Base-by-base conservation (phyloP, 805 yeast genomes). In the Pichia ethanolica region DNA sequence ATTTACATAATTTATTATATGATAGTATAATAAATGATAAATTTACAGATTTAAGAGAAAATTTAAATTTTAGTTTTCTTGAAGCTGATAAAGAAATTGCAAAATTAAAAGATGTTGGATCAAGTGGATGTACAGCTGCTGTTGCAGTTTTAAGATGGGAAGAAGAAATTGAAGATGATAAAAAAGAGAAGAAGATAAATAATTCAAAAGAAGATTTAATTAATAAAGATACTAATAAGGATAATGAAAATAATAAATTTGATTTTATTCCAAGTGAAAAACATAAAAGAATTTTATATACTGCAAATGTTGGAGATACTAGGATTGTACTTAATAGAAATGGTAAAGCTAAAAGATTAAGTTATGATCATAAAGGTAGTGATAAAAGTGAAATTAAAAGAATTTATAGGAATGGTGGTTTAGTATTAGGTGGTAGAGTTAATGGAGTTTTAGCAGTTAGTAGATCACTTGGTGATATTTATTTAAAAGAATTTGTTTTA, bases 401-500 rank as follows among this genome's bases (percentile, higher is more conserved):
- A 56, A 83, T 91, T 25, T 76, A 80, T 48, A 75, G 80, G 44
- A 73, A 78, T 5, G 99, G 99, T 3, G 99, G 99, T 0, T 68
- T 91, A 33, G 80, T 91, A 50, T 77, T 93, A 77, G 88, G 89
- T 60, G 86, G 88, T 53, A 76, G 99, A 58, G 99, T 91, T 28
- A 93, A 91, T 65, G 99, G 98, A 4, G 89, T 91, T 66, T 74
- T 93, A 45, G 98, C 98, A 0, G 96, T 91, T 10, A 89, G 97
- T 3, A 73, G 99, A 53, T 85, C 98, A 1, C 71, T 91, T 41
- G 99, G 99, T 20, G 98, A 91, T 64, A 75, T 83, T n/a, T 90
- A 88, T 65, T 84, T 91, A 80, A 95, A 91, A 64, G 86, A 83
- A 46, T 71, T 87, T 50, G 97, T 91, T 20, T 80, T 89, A 34